Evolutionary conservation across 805 yeast genomes (phyloP).

Genomic region (Komagataella pseudopastoris): DNA sequence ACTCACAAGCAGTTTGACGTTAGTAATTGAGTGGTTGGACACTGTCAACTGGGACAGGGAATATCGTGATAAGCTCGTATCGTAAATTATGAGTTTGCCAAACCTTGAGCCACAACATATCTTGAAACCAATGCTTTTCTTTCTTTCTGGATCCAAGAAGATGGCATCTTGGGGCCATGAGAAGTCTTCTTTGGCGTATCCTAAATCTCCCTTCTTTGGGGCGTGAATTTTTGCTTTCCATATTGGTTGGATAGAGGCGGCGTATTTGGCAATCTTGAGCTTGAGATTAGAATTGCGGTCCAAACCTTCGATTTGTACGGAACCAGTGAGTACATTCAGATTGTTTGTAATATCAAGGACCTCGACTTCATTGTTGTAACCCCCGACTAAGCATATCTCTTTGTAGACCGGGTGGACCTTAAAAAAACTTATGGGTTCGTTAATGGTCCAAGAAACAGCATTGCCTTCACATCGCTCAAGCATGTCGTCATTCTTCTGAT

Average conservation of each 20-base stretch:
- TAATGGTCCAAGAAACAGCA: constrained; percentile 1
- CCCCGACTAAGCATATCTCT: constrained; percentile 5
- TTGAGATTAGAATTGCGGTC: neutral
- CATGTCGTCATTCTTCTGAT: neutral
- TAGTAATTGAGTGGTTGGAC: constrained; percentile 12
- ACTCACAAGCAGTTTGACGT: constrained; percentile 4
- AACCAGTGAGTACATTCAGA: constrained; percentile 1
- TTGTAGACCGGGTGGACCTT: constrained; percentile 3
- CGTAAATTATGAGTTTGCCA: constrained; percentile 12
- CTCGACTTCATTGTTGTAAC: constrained; percentile 5
- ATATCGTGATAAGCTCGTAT: constrained; percentile 11
- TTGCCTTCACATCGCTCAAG: neutral
- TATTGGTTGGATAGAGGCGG: constrained; percentile 8
- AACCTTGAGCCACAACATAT: constrained; percentile 11
- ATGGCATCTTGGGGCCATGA: constrained; percentile 15
- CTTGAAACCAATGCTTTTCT: neutral
- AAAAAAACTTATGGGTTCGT: constrained; percentile 5
- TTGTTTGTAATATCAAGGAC: constrained; percentile 4
- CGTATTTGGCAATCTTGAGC: constrained; percentile 9
- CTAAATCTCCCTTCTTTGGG: constrained; percentile 1
- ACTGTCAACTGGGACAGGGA: constrained; percentile 10
- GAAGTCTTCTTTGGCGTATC: constrained; percentile 8
- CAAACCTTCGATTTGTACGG: constrained; percentile 3
- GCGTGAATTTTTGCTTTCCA: constrained; percentile 8
- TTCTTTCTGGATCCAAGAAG: constrained; percentile 2